Conservation (phyloP, 2,329 filamentous ascomycete genomes). For the Xylariomycetidae sp. region DNA sequence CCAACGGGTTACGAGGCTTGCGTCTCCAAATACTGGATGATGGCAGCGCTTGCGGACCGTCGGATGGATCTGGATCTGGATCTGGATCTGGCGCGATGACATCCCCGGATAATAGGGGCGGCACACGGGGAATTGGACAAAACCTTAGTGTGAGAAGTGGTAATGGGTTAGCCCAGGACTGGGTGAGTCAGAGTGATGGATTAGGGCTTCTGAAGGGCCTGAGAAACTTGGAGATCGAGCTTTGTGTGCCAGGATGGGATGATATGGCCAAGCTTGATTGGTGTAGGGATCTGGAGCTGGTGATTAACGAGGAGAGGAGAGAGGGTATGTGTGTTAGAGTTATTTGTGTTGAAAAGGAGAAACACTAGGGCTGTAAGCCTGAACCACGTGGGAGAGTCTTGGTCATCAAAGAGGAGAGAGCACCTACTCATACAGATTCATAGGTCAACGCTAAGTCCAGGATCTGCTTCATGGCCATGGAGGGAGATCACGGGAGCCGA, state of each 20-base stretch:
- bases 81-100: slow-evolving; percentile 13
- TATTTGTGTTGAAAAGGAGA: slow-evolving; percentile 19
- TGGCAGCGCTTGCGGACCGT: slow-evolving; percentile 19
- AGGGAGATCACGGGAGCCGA: too few relatives aligned
- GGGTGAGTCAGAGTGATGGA: slow-evolving; percentile 31
- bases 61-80: too few relatives aligned
- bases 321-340: slow-evolving; percentile 16
- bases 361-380: not conserved
- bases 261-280: slow-evolving; percentile 29
- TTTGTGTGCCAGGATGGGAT: slow-evolving; percentile 28
- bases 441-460: too few relatives aligned
- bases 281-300: slow-evolving; percentile 27
- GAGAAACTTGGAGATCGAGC: slow-evolving; percentile 36
- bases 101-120: slow-evolving; percentile 4
- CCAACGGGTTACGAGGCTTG: slow-evolving; percentile 32
- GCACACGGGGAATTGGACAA: slow-evolving; percentile 9
- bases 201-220: slow-evolving; percentile 28
- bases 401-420: not conserved
- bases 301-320: slow-evolving; percentile 18
- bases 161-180: slow-evolving; percentile 12
- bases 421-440: not conserved
- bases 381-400: not conserved
- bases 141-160: slow-evolving; percentile 6
- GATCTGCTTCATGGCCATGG: too few relatives aligned
- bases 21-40: slow-evolving; percentile 33